phyloP scores from a whole-genome alignment of 2,329 filamentous ascomycete species.

The Mollisiaceae sp. region DNA sequence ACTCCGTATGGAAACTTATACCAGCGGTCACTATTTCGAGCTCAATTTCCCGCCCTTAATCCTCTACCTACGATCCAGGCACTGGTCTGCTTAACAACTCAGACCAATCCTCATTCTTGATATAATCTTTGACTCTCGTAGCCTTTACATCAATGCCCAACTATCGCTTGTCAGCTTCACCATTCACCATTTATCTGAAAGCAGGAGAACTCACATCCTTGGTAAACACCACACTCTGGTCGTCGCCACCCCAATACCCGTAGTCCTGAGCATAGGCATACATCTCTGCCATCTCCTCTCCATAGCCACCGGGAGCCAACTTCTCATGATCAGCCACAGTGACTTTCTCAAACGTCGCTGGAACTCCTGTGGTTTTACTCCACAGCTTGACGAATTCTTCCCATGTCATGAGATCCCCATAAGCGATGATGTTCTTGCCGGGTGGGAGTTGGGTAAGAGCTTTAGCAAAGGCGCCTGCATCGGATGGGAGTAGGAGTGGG shows the following conservation, averaged over 20 bases:
- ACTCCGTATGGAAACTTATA: background rate
- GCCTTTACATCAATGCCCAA: slow-evolving; percentile 22
- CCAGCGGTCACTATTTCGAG: background rate
- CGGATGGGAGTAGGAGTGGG: slow-evolving; percentile 37
- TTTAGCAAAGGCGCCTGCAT: slow-evolving; percentile 42
- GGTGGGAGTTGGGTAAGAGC: slow-evolving; percentile 36
- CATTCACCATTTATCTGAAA: background rate
- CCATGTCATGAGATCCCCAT: slow-evolving; percentile 26
- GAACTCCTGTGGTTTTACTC: slow-evolving; percentile 25
- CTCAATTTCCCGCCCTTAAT: background rate
- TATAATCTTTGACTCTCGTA: slow-evolving; percentile 30
- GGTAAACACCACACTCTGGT: slow-evolving; percentile 31
- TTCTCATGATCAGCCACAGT: slow-evolving; percentile 34
- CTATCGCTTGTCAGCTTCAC: slow-evolving; percentile 13
- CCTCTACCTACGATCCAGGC: background rate
- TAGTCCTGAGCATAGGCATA: slow-evolving; percentile 37
- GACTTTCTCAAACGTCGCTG: slow-evolving; percentile 25
- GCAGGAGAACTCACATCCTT: slow-evolving; percentile 27
- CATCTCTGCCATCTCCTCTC: slow-evolving; percentile 44
- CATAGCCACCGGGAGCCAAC: slow-evolving; percentile 32
- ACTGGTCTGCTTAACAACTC: slow-evolving; percentile 23
- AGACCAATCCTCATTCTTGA: slow-evolving; percentile 31
- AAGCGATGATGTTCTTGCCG: slow-evolving; percentile 33
- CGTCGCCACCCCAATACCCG: slow-evolving; percentile 46
- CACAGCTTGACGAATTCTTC: slow-evolving; percentile 30